These are phyloP conservation scores for Epichloe coenophiala DNA, from an alignment of 2,329 filamentous ascomycete genomes.

Conservation along the genomic window DNA sequence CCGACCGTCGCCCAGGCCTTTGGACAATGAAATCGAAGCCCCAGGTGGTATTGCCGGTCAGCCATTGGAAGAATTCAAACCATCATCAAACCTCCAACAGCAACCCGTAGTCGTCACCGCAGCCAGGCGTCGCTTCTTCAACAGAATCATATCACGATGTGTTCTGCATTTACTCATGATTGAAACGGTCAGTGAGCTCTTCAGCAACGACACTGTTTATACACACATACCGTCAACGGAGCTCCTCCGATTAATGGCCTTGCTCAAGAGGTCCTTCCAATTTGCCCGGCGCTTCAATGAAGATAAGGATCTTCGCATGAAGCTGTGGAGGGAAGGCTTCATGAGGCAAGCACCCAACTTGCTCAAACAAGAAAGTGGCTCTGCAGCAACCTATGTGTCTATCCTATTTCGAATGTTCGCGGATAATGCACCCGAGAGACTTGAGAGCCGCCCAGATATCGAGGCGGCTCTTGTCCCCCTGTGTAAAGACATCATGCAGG, in stretches of 20 bases:
- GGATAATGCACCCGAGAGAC: slow-evolving; percentile 71
- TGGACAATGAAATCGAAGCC: slow-evolving; percentile 22
- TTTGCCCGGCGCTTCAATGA: slow-evolving; percentile 97
- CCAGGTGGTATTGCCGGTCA: slow-evolving; percentile 21
- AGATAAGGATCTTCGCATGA: slow-evolving; percentile 88
- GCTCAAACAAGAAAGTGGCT: slow-evolving; percentile 89
- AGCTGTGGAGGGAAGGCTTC: slow-evolving; percentile 93
- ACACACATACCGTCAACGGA: slow-evolving; percentile 81
- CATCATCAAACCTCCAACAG: slow-evolving; percentile 62
- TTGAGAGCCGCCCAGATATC: slow-evolving; percentile 66
- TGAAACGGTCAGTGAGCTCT: slow-evolving; percentile 96
- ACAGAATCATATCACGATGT: slow-evolving; percentile 97
- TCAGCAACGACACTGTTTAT: slow-evolving; percentile 94
- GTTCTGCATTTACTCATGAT: slow-evolving; percentile 98
- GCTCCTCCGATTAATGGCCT: slow-evolving; percentile 79
- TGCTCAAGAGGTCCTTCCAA: slow-evolving; percentile 90
- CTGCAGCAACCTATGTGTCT: slow-evolving; percentile 85
- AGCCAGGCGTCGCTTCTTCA: slow-evolving; percentile 89
- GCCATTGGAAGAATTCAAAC: slow-evolving; percentile 75
- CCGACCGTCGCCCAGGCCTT: slow-evolving; percentile 14
- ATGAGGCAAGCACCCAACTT: slow-evolving; percentile 99
- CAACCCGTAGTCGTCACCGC: slow-evolving; percentile 87
- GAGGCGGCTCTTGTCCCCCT: slow-evolving; percentile 87
- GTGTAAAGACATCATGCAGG: slow-evolving; percentile 83
- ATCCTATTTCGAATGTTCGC: slow-evolving; percentile 97